These are phyloP conservation scores for Phragmites australis DNA, from an alignment of 176 grass and related monocot species.

Conservation along the genomic window DNA sequence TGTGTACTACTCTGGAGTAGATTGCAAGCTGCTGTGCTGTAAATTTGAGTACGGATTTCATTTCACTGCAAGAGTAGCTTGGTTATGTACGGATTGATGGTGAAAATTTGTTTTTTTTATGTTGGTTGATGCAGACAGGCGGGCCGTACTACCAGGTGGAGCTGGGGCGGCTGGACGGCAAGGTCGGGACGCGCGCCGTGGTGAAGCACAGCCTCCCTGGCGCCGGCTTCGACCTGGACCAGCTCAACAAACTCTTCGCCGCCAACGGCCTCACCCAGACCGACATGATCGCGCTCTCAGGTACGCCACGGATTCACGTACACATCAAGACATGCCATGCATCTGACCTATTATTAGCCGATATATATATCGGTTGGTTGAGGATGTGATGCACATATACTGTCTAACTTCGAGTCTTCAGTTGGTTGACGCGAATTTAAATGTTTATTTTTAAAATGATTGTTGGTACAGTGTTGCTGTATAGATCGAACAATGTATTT, in stretches of 20 bases:
- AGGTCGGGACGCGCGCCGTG: constrained; percentile 60
- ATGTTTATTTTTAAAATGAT: no score
- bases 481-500: no score
- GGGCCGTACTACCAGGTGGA: constrained; percentile 72
- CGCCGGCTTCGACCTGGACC: constrained; percentile 52
- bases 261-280: constrained; percentile 77
- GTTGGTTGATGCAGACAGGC: constrained; percentile 38
- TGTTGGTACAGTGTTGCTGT: no score
- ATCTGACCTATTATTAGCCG: not conserved
- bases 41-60: no score
- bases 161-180: constrained; percentile 78
- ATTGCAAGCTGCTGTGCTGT: not conserved
- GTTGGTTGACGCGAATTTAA: no score
- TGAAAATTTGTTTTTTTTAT: not conserved
- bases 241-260: constrained; percentile 73
- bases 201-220: constrained; percentile 85
- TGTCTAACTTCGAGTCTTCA: no score
- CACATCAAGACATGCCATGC: not conserved
- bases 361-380: no score
- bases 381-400: no score
- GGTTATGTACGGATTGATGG: not conserved
- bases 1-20: not conserved
- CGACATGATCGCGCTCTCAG: constrained; percentile 88
- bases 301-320: not conserved
- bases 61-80: not conserved